Conservation (phyloP, 495 filamentous ascomycete genomes). For the Chaetomium tenue region DNA sequence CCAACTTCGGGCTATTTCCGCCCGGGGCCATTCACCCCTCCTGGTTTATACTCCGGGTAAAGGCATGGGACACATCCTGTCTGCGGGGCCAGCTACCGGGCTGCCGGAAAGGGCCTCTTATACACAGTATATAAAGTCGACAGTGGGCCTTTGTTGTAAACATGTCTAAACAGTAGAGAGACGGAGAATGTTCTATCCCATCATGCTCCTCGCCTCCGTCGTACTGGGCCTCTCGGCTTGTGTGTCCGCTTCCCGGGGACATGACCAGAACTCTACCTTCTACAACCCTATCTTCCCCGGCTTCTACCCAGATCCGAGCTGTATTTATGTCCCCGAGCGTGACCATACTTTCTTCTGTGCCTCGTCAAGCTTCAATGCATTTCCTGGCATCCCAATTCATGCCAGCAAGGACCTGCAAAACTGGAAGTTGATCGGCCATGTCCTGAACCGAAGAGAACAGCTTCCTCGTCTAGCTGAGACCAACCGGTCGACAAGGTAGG, state of each 20-base stretch:
- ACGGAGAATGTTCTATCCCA: background rate
- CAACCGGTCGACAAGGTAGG: slow-evolving; percentile 44
- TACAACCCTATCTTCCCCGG: slow-evolving; percentile 56
- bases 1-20: slow-evolving; percentile 12
- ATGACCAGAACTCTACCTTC: slow-evolving; percentile 36
- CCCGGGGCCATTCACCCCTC: background rate
- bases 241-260: slow-evolving; percentile 13
- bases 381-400: slow-evolving; percentile 55
- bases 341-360: slow-evolving; percentile 55
- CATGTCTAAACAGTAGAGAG: background rate
- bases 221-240: slow-evolving; percentile 19
- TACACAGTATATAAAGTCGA: background rate
- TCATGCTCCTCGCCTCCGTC: slow-evolving; percentile 6
- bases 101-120: background rate
- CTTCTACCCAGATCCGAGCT: slow-evolving; percentile 57
- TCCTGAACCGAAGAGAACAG: slow-evolving; percentile 42
- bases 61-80: background rate
- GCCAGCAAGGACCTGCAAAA: slow-evolving; percentile 52
- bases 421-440: slow-evolving; percentile 53
- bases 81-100: slow-evolving; percentile 23
- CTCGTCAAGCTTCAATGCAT: slow-evolving; percentile 53
- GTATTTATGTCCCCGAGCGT: slow-evolving; percentile 50
- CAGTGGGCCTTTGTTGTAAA: background rate
- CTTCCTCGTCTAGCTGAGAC: slow-evolving; percentile 45
- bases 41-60: slow-evolving; percentile 18